phyloP scores from a whole-genome alignment of 495 filamentous ascomycete species.

The Pyronema domesticum region DNA sequence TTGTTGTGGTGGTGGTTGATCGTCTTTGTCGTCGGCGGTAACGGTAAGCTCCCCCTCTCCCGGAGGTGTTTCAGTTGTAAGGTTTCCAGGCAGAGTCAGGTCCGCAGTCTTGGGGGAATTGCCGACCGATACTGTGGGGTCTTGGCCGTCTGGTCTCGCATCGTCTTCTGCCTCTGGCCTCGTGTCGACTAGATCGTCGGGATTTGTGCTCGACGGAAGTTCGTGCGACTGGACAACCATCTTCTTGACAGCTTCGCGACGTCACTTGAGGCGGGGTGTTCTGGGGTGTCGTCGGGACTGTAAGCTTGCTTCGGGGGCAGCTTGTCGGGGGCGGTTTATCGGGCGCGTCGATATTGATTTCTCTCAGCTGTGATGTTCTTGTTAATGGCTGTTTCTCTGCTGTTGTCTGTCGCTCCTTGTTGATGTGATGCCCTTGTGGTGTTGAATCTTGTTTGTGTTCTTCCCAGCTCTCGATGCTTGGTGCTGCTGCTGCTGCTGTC shows the following conservation, averaged over 20 bases:
- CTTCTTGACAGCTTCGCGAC: background rate
- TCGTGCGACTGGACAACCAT: background rate
- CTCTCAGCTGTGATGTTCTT: no score
- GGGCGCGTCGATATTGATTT: no score
- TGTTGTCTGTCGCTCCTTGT: no score
- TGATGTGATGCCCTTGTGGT: no score
- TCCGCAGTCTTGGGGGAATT: background rate
- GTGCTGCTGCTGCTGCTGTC: no score
- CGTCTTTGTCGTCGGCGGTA: background rate
- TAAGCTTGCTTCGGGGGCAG: no score
- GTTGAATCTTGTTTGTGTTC: no score
- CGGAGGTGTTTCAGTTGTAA: background rate
- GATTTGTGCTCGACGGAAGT: background rate
- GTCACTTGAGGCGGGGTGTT: background rate
- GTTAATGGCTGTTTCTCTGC: no score
- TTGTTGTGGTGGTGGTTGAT: constrained; percentile 3
- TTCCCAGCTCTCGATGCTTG: no score
- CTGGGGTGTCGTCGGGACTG: no score
- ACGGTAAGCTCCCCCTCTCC: background rate
- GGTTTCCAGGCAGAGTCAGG: background rate
- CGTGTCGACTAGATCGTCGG: background rate
- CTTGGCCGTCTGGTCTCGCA: background rate
- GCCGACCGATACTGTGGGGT: background rate
- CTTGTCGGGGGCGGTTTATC: no score
- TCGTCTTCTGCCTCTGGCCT: background rate